Evolutionary conservation across 768 basidiomycete species (phyloP), one percentile per base, ranked within the genome.

Genomic region (Mycena haematopus): DNA sequence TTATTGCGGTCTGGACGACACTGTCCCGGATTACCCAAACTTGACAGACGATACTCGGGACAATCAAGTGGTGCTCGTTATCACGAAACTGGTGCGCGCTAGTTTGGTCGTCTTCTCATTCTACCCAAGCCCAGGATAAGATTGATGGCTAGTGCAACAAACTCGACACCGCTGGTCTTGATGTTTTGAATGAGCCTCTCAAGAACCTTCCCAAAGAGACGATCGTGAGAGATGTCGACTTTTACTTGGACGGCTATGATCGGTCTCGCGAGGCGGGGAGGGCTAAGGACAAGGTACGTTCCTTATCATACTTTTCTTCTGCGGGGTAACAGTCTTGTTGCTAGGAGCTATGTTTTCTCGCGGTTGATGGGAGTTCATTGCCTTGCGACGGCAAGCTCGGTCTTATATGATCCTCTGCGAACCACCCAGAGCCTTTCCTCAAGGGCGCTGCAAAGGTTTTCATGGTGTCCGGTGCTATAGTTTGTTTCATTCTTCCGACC

Each of bases 81-180:
- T 55, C 42, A 19, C 17, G 33, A 55, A 55, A n/a, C 53, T 55
- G 25, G 53, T 55, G 22, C 40, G 53, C 21, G 53, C 19, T 8
- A 17, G 17, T 11, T 35, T n/a, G 14, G 45, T 25, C 4, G 22
- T 3, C 45, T 46, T 21, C 42, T 27, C 31, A 55, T 55, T 19
- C 8, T 25, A 27, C 24, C 3, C 40, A 55, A 40, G 21, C 53
- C 25, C 38, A 55, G 25, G 53, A 44, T 14, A 55, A 55, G 27
- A 14, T 55, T 8, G 53, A 55, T 14, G 15, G 38, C 25, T 55
- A 40, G 53, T 40, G 53, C 15, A 24, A 55, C 53, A 42, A 24
- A 17, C 6, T 55, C 27, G 40, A 5, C 9, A 35, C 13, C 38
- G 13, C 15, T 9, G 53, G 24, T 21, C 19, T 55, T 25, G 15